These are phyloP conservation scores for Penium margaritaceum DNA, from an alignment of 139 green algal species.

Conservation along the genomic window DNA sequence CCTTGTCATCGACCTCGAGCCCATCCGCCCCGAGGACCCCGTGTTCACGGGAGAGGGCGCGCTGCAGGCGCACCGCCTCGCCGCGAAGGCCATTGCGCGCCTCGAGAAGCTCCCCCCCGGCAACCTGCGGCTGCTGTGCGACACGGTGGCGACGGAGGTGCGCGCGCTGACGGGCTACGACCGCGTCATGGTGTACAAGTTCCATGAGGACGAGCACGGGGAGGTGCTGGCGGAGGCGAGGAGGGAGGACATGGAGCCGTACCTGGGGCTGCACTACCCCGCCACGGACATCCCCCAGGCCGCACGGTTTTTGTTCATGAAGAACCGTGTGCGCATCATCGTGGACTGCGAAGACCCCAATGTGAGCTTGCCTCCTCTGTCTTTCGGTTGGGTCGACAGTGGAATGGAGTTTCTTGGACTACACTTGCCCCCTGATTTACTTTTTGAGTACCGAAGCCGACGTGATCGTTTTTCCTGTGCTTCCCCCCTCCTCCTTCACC, in stretches of 20 bases:
- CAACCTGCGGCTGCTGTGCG: constrained; percentile 16
- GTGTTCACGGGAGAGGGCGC: constrained; percentile 9
- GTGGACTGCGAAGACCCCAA: constrained; percentile 15
- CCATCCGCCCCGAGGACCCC: background rate
- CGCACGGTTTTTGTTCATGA: constrained; percentile 26
- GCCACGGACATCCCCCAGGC: constrained; percentile 42
- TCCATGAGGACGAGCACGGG: constrained; percentile 42
- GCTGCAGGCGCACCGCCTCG: constrained; percentile 23
- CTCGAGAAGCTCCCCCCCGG: constrained; percentile 16
- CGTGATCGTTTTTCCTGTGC: too few relatives aligned
- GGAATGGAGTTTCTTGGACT: too few relatives aligned
- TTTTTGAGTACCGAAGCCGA: too few relatives aligned
- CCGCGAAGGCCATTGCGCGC: background rate
- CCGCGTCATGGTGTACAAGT: constrained; percentile 45
- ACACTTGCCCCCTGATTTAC: too few relatives aligned
- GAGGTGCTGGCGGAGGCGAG: constrained; percentile 37
- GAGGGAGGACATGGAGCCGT: background rate
- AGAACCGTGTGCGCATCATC: constrained; percentile 39
- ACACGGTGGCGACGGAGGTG: constrained; percentile 36
- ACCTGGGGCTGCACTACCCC: constrained; percentile 45
- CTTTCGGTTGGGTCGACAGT: too few relatives aligned
- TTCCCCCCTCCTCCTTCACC: too few relatives aligned
- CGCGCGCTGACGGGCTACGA: constrained; percentile 39
- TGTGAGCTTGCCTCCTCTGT: too few relatives aligned
- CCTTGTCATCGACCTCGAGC: constrained; percentile 25